Evolutionary conservation across 768 basidiomycete species (phyloP).

Genomic region (Boletus rex-veris): DNA sequence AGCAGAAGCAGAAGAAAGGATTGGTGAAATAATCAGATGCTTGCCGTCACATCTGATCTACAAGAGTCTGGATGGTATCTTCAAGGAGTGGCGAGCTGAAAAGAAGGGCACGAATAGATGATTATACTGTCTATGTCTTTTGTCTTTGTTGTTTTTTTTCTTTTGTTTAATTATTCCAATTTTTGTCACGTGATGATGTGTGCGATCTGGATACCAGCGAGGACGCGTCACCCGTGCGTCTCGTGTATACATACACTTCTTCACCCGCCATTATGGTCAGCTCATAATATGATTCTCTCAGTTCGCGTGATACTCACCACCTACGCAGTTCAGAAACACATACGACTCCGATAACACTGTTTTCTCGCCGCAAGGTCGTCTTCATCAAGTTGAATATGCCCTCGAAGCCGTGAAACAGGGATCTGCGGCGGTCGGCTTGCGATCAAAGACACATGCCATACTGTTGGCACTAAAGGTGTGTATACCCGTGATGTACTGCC

Average conservation of each 20-base stretch:
- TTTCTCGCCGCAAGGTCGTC: conserved; percentile 92
- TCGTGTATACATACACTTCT: conserved; percentile 11
- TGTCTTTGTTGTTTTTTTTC: neutral
- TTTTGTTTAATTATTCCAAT: conserved; percentile 7
- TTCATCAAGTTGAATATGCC: conserved; percentile 98
- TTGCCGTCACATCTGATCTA: conserved; percentile 85
- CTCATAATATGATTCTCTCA: neutral
- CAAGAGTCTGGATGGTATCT: conserved; percentile 91
- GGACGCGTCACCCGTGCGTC: conserved; percentile 34
- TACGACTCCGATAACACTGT: conserved; percentile 99
- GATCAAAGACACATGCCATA: conserved; percentile 93
- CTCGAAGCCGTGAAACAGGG: conserved; percentile 99
- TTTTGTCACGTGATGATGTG: conserved; percentile 28
- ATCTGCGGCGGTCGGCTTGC: conserved; percentile 94
- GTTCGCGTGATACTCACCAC: conserved; percentile 3
- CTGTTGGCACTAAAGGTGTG: conserved; percentile 88
- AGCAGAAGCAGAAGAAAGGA: conserved; percentile 65
- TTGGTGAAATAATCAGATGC: conserved; percentile 87
- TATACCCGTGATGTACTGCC: neutral
- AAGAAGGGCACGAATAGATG: conserved; percentile 58
- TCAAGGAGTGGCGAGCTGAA: conserved; percentile 86
- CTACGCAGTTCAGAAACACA: conserved; percentile 79
- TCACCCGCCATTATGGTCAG: conserved; percentile 30
- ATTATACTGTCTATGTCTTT: neutral
- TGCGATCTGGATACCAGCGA: conserved; percentile 13